These are phyloP conservation scores for Fragilaria crotonensis DNA, from an alignment of 108 stramenopile species.

Conservation along the genomic window DNA sequence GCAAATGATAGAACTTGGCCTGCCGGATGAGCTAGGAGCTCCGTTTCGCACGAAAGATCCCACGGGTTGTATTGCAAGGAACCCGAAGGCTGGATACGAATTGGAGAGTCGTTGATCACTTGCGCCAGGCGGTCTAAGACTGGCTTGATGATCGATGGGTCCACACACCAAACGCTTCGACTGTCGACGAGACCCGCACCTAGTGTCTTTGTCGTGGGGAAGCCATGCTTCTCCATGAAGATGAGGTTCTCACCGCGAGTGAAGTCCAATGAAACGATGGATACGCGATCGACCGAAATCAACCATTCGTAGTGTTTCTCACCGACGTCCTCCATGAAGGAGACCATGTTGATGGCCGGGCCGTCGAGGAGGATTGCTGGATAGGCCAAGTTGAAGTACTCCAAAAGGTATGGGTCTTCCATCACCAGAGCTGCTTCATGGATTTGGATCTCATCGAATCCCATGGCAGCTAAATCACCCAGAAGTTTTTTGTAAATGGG, in stretches of 20 bases:
- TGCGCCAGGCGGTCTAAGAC: constrained; percentile 5
- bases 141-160: constrained; percentile 12
- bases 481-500: constrained; percentile 31
- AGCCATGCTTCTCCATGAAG: constrained; percentile 31
- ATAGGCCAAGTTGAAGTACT: constrained; percentile 15
- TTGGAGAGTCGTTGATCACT: constrained; percentile 4
- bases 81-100: constrained; percentile 35
- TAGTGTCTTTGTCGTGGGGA: constrained; percentile 33
- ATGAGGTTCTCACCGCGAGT: constrained; percentile 39
- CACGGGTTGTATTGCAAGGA: constrained; percentile 46
- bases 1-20: constrained; percentile 38
- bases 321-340: constrained; percentile 57
- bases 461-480: constrained; percentile 22
- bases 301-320: constrained; percentile 42
- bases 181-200: constrained; percentile 49
- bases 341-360: constrained; percentile 33
- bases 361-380: constrained; percentile 12
- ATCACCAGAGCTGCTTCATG: constrained; percentile 55
- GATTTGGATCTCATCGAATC: constrained; percentile 52
- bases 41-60: constrained; percentile 30
- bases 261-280: constrained; percentile 46
- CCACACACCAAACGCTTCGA: constrained; percentile 44
- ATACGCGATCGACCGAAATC: constrained; percentile 18
- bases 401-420: constrained; percentile 17
- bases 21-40: constrained; percentile 24